Evolutionary conservation across 2,329 filamentous ascomycete species (phyloP), one percentile per base, ranked within the genome.

Genomic region (Thermothelomyces thermophilus): DNA sequence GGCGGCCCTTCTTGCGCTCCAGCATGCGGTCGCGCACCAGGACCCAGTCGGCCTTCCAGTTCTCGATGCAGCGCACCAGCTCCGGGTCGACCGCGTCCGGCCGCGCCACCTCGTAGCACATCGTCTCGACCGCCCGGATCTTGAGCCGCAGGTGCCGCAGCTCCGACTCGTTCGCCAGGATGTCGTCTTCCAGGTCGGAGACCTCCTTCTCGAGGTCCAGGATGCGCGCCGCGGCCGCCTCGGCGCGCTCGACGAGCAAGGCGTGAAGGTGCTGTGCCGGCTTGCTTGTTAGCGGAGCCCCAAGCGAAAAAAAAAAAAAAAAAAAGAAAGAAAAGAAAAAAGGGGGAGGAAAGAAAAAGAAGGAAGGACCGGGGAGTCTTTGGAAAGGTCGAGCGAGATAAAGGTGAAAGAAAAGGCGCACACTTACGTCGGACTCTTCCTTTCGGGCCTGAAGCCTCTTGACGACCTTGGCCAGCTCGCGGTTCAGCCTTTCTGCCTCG

Each of bases 41-140:
- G 14, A 70, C 66, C 73, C 79, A 84, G 59, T 83, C 80, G 28
- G 74, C 64, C 64, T 82, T 83, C 76, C 81, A 84, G 55, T 73
- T 73, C 51, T 72, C 67, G 55, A 84, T 82, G 63, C 77, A 80
- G 54, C 75, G 72, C 53, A 74, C 69, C 30, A 84, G 73, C 52
- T 82, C 79, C 24, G 71, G 68, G 62, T 82, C 77, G 2, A 70
- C 70, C 49, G 73, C n/a, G n/a, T n/a, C n/a, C n/a, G 72, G 37
- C 70, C 71, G 70, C 50, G 64, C 22, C 13, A 4, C 70, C 54
- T 64, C 63, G 31, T 69, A 69, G 61, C 75, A 74, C 57, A 80
- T 77, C 16, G 81, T 74, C 67, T 84, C 79, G 57, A 84, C 74
- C 19, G 76, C 79, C 56, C 81, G 79, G 54, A 83, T 71, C 60